These are phyloP conservation scores for Podaxis mareebaensis DNA, from an alignment of 768 basidiomycete genomes.

Conservation along the genomic window DNA sequence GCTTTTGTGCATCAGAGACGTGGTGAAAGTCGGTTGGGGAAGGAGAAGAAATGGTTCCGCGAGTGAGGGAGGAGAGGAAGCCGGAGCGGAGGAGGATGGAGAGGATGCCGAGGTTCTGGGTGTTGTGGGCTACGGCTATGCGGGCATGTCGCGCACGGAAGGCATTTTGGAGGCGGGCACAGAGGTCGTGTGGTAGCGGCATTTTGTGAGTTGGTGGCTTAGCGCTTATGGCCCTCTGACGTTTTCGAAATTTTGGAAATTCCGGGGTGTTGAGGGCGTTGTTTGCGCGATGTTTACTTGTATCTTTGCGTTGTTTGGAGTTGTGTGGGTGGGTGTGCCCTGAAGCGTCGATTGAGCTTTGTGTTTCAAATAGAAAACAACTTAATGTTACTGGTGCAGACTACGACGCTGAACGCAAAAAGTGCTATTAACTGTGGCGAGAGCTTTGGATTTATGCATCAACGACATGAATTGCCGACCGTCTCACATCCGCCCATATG, in stretches of 20 bases:
- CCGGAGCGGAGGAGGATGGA: slow-evolving; percentile 90
- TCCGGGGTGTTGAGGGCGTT: background rate
- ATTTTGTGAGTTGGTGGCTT: slow-evolving; percentile 20
- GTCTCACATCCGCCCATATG: too few species aligned
- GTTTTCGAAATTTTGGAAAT: background rate
- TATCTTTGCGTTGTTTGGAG: background rate
- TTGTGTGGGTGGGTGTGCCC: too few species aligned
- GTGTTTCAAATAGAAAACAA: too few species aligned
- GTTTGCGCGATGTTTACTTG: background rate
- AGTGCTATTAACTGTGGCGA: too few species aligned
- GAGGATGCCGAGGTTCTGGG: slow-evolving; percentile 89
- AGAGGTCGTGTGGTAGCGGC: slow-evolving; percentile 81
- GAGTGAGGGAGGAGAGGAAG: slow-evolving; percentile 80
- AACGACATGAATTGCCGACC: too few species aligned
- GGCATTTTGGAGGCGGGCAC: slow-evolving; percentile 89
- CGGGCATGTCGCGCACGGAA: slow-evolving; percentile 82
- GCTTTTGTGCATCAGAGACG: slow-evolving; percentile 62
- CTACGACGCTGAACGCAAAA: too few species aligned
- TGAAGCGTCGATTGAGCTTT: too few species aligned
- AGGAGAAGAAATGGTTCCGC: slow-evolving; percentile 69
- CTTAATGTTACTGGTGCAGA: too few species aligned
- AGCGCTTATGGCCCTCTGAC: background rate
- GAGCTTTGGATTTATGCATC: too few species aligned
- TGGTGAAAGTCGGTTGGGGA: slow-evolving; percentile 62
- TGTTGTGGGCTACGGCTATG: slow-evolving; percentile 79